Evolutionary conservation across 78 protist genomes (phyloP), one percentile per base, ranked within the genome.

Genomic region (Planoprotostelium fungivorum): DNA sequence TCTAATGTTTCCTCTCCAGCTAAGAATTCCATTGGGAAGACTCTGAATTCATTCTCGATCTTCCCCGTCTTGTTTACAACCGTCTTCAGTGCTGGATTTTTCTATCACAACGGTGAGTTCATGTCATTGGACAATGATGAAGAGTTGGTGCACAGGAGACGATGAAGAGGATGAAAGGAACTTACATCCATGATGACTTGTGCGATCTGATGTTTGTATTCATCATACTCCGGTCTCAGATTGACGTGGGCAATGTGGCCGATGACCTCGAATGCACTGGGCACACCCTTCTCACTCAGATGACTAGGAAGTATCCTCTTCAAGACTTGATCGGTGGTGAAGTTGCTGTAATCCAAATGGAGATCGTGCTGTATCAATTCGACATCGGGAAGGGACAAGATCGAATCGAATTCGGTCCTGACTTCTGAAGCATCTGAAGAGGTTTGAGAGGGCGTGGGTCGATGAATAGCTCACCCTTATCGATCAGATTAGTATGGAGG

Each of bases 231-330:
- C 35, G 90, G 95, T 0, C 94, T 92, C 37, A 98, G 94, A 88
- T 98, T 98, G 34, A 98, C 0, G 87, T 98, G 99, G 1, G 97
- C 97, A 0, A 98, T 89, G 93, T 97, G 98, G 28, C 99, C 99
- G 25, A 98, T 94, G n/a, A 90, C 83, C 90, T 97, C 98, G 87
- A 96, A 98, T 36, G 93, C 88, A 23, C 89, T 37, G 31, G 97
- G 98, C 35, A 90, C 90, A 0, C 93, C 89, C 16, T 51, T 51
- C 5, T 51, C 73, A 16, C 73, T 51, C 29, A 96, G 0, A 23
- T 90, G 89, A 29, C 37, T 36, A 36, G 97, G 97, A 34, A 96
- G 84, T 28, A 94, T 25, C 37, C 84, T 36, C 34, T 63, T 90
- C 63, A 96, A 85, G 28, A 92, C 93, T 35, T 94, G 93, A 29